Evolutionary conservation across 2,329 filamentous ascomycete genomes (phyloP).

Genomic region (Hypoxylon sp.): DNA sequence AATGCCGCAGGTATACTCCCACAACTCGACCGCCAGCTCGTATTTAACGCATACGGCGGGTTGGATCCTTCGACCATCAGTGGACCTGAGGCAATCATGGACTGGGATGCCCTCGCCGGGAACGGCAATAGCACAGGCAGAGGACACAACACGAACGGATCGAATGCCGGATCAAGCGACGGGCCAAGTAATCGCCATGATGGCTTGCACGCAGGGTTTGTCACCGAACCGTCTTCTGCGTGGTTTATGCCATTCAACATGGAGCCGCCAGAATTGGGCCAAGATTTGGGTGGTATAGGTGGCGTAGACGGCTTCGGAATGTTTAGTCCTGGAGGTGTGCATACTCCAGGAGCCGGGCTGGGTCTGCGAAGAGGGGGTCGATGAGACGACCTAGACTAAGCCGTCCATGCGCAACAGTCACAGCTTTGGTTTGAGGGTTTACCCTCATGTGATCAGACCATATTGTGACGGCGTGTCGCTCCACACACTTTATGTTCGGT

Average conservation of each 20-base stretch:
- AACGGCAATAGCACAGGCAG: constrained; percentile 51
- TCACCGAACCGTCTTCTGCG: constrained; percentile 70
- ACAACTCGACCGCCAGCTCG: constrained; percentile 81
- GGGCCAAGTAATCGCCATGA: constrained; percentile 49
- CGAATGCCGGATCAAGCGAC: constrained; percentile 50
- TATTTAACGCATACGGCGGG: constrained; percentile 78
- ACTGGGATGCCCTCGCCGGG: constrained; percentile 62
- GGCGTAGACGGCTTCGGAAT: constrained; percentile 67
- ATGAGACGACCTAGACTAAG: constrained; percentile 30
- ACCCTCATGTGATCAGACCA: constrained; percentile 1
- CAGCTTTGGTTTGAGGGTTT: constrained; percentile 5
- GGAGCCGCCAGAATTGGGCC: constrained; percentile 76
- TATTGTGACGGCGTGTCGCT: constrained; percentile 11
- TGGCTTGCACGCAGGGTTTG: constrained; percentile 48
- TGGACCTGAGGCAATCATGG: constrained; percentile 59
- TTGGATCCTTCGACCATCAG: constrained; percentile 62
- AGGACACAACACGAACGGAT: constrained; percentile 52
- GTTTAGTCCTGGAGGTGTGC: constrained; percentile 60
- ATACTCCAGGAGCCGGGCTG: constrained; percentile 52
- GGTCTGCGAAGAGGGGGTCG: constrained; percentile 51
- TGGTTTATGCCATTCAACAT: constrained; percentile 97
- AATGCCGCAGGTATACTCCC: constrained; percentile 69
- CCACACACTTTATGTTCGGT: constrained; percentile 8
- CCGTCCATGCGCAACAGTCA: not conserved
- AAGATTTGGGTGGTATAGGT: constrained; percentile 62